Evolutionary conservation across 352 stramenopile genomes (phyloP).

Genomic region (Phytophthora agathidicida): DNA sequence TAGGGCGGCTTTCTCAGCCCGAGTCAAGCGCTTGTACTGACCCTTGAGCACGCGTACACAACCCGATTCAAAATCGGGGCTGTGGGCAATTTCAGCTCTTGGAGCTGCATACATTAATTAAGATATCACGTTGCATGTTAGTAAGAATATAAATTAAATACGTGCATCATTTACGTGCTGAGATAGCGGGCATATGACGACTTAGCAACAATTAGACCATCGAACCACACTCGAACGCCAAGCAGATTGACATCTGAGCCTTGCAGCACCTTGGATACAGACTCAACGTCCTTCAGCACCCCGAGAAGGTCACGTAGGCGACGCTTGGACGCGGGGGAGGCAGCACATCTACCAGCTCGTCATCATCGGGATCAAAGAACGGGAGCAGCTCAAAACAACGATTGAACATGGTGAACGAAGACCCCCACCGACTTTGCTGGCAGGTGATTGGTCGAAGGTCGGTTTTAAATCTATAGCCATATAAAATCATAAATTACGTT

Average conservation of each 20-base stretch:
- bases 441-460: background rate
- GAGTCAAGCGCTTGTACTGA: background rate
- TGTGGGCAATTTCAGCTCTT: slow-evolving; percentile 12
- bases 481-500: background rate
- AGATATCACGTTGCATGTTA: too few species aligned
- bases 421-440: background rate
- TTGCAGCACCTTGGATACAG: slow-evolving; percentile 7
- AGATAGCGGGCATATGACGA: background rate
- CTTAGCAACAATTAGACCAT: background rate
- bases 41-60: background rate
- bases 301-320: background rate
- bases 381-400: slow-evolving; percentile 5
- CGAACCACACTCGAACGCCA: slow-evolving; percentile 12
- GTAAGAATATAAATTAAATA: too few species aligned
- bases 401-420: background rate
- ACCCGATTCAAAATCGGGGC: slow-evolving; percentile 4
- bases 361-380: background rate
- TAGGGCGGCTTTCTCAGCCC: slow-evolving; percentile 3
- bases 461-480: background rate
- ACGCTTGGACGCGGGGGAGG: background rate
- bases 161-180: too few species aligned
- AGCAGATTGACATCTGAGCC: background rate
- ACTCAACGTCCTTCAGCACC: slow-evolving; percentile 7
- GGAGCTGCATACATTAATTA: background rate
- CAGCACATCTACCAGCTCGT: background rate